Conservation (phyloP, 139 green algal species). For the Chlamydomonas sphaeroides region DNA sequence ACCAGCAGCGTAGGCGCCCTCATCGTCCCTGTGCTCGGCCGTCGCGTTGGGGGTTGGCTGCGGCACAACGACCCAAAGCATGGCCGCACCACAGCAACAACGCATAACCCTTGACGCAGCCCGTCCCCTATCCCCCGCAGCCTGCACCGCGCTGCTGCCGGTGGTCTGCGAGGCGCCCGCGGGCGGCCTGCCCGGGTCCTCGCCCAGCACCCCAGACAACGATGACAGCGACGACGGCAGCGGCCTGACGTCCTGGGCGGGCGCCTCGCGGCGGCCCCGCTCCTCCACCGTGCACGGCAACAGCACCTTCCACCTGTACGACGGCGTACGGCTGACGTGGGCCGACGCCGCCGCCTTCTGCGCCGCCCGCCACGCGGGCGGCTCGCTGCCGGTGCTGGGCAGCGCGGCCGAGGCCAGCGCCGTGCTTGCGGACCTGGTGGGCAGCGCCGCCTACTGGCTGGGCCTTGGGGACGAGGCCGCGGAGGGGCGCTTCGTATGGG, state of each 20-base stretch:
- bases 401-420: neutral
- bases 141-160: conserved; percentile 4
- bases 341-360: conserved; percentile 5
- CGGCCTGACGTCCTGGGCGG: neutral
- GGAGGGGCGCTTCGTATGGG: conserved; percentile 11
- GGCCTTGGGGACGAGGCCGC: neutral
- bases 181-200: neutral
- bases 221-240: conserved; percentile 4
- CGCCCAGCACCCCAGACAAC: neutral
- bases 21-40: too few relatives aligned
- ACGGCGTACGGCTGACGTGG: conserved; percentile 10
- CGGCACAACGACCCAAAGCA: too few relatives aligned
- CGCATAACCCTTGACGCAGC: too few relatives aligned
- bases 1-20: neutral
- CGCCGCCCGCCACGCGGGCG: neutral
- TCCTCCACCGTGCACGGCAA: neutral
- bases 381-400: neutral
- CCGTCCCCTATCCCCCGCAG: neutral
- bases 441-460: conserved; percentile 1
- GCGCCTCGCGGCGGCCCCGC: neutral
- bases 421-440: neutral
- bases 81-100: too few relatives aligned
- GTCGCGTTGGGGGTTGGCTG: too few relatives aligned
- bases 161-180: conserved; percentile 3
- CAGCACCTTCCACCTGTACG: conserved; percentile 12